Conservation (phyloP, 768 basidiomycete genomes). For the Suillus tomentosus region DNA sequence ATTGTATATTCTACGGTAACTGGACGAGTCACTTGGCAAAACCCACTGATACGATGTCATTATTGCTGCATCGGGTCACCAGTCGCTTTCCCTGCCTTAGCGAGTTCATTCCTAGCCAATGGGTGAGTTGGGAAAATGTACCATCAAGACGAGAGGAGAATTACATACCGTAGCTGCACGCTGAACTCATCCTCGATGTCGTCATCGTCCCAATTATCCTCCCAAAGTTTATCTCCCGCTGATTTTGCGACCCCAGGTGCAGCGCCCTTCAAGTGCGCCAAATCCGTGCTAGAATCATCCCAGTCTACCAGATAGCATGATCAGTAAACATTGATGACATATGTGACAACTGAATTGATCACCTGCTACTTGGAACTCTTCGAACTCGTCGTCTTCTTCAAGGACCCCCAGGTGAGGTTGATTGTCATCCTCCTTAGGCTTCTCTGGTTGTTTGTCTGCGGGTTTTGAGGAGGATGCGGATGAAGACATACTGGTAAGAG, state of each 20-base stretch:
- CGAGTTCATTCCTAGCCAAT: slow-evolving; percentile 58
- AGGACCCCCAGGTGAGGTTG: slow-evolving; percentile 82
- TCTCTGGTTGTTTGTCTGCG: slow-evolving; percentile 34
- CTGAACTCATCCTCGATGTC: slow-evolving; percentile 98
- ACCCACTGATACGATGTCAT: slow-evolving; percentile 14
- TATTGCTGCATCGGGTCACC: slow-evolving; percentile 56
- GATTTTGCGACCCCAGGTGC: slow-evolving; percentile 76
- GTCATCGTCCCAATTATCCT: slow-evolving; percentile 99
- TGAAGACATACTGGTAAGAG: slow-evolving; percentile 39
- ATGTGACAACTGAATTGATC: slow-evolving; percentile 19
- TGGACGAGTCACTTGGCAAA: not conserved
- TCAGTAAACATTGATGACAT: slow-evolving; percentile 10
- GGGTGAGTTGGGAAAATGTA: not conserved
- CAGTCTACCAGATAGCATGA: slow-evolving; percentile 54
- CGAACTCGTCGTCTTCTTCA: slow-evolving; percentile 97
- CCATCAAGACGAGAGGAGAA: slow-evolving; percentile 1
- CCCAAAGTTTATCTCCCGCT: slow-evolving; percentile 93
- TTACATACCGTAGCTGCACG: slow-evolving; percentile 85
- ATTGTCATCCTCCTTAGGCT: slow-evolving; percentile 47
- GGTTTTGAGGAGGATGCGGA: slow-evolving; percentile 51
- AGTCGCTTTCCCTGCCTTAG: slow-evolving; percentile 51
- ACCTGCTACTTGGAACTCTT: slow-evolving; percentile 90
- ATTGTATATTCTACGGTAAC: not conserved
- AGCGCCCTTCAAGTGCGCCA: slow-evolving; percentile 74
- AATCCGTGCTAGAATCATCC: slow-evolving; percentile 83